Percentiles rank a stretch among this genome's conserved stretches.
Conservation (phyloP, 2,329 filamentous ascomycete species). For the Amphichorda felina region DNA sequence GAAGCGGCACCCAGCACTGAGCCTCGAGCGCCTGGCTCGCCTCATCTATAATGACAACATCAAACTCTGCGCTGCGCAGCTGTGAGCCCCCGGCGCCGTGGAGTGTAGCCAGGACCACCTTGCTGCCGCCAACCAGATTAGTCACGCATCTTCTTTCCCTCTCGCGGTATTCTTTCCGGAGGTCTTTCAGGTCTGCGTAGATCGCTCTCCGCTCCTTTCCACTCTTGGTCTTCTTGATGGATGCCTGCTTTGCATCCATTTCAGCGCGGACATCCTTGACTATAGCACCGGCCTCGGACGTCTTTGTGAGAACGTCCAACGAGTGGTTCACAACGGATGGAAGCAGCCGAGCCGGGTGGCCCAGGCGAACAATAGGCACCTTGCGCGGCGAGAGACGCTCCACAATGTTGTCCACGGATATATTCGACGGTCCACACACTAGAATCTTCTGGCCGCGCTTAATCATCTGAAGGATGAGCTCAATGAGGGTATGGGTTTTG, state of each 20-base stretch:
- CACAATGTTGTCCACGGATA: conserved; percentile 96
- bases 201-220: conserved; percentile 70
- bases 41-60: conserved; percentile 92
- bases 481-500: conserved; percentile 93
- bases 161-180: conserved; percentile 80
- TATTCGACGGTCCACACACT: conserved; percentile 94
- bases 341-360: conserved; percentile 82
- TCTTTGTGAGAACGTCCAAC: conserved; percentile 80
- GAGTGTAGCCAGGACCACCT: conserved; percentile 82
- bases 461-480: conserved; percentile 85
- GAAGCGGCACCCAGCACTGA: conserved; percentile 88
- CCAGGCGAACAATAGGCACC: conserved; percentile 77
- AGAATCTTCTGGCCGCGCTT: conserved; percentile 62
- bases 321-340: conserved; percentile 84
- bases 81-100: conserved; percentile 86
- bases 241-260: conserved; percentile 85
- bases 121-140: conserved; percentile 62
- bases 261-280: conserved; percentile 84
- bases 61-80: conserved; percentile 68
- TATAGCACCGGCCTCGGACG: conserved; percentile 79
- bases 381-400: conserved; percentile 79
- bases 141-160: conserved; percentile 73
- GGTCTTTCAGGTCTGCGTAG: conserved; percentile 72
- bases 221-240: conserved; percentile 74
- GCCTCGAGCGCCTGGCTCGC: conserved; percentile 92